Evolutionary conservation across 1,284 basidiomycete species (phyloP).

Genomic region (Austroboletus rostrupii): DNA sequence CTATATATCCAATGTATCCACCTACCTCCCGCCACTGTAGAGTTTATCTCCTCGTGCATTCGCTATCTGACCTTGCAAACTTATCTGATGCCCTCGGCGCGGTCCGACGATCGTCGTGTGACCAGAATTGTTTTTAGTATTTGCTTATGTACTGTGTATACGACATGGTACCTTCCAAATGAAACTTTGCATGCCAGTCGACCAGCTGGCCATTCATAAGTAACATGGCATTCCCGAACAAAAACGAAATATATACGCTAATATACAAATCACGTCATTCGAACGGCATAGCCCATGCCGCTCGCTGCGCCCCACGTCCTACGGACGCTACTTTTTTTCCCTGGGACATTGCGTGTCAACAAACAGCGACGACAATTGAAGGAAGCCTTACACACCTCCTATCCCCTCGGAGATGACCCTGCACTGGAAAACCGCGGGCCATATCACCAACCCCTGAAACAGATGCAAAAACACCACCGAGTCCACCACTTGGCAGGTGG

Average conservation of each 20-base stretch:
- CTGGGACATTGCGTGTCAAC: too few relatives aligned
- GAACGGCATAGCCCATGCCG: neutral
- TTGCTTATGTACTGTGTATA: neutral
- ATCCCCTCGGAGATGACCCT: slow-evolving; percentile 19
- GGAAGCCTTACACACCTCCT: slow-evolving; percentile 2
- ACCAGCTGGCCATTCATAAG: neutral
- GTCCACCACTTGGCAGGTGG: slow-evolving; percentile 22
- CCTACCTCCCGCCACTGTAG: slow-evolving; percentile 12
- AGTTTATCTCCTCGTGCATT: slow-evolving; percentile 25
- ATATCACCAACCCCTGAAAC: slow-evolving; percentile 25
- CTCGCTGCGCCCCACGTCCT: neutral
- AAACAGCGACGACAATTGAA: neutral
- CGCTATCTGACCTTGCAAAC: slow-evolving; percentile 7
- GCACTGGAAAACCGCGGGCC: slow-evolving; percentile 3
- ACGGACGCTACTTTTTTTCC: neutral
- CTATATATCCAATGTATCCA: slow-evolving; percentile 19
- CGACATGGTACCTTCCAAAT: neutral
- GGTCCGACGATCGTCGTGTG: slow-evolving; percentile 4
- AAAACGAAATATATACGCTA: neutral
- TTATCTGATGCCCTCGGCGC: neutral
- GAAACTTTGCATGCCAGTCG: neutral
- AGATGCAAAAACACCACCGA: slow-evolving; percentile 14
- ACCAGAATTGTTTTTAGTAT: neutral
- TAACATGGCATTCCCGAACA: neutral
- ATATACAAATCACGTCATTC: neutral